Percentiles rank a stretch among this genome's conserved stretches.
These are phyloP conservation scores for Gloeopeniophorella convolvens DNA, from an alignment of 768 basidiomycete genomes.

Conservation along the genomic window DNA sequence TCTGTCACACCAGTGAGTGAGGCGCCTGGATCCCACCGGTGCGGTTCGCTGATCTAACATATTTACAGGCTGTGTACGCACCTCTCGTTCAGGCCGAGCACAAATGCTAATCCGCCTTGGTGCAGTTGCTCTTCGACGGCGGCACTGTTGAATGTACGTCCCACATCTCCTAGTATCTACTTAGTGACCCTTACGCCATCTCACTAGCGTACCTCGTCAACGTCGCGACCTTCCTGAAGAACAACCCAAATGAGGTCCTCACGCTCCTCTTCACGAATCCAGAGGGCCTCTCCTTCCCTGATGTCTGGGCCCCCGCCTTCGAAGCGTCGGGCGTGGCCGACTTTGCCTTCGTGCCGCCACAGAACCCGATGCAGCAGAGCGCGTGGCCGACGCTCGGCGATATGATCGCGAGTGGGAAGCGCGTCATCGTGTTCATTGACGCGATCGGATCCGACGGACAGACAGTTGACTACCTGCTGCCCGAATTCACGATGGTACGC, in stretches of 20 bases:
- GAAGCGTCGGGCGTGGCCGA: slow-evolving; percentile 37
- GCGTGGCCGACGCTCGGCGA: slow-evolving; percentile 59
- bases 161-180: no score
- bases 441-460: slow-evolving; percentile 25
- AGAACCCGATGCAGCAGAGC: slow-evolving; percentile 22
- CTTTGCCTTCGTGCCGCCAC: slow-evolving; percentile 45
- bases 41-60: no score
- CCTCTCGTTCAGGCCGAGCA: no score
- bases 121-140: no score
- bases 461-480: slow-evolving; percentile 44
- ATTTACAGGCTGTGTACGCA: no score
- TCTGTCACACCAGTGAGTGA: no score
- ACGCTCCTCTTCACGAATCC: slow-evolving; percentile 65
- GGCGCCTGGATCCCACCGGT: no score
- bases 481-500: slow-evolving; percentile 50
- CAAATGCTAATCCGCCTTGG: no score
- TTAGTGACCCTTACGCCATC: no score
- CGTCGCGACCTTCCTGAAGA: neutral
- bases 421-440: slow-evolving; percentile 60
- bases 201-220: neutral
- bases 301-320: slow-evolving; percentile 49
- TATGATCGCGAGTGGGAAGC: slow-evolving; percentile 53
- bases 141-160: neutral
- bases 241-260: slow-evolving; percentile 58
- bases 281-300: slow-evolving; percentile 43